Conservation (phyloP, 2,329 filamentous ascomycete genomes). For the Catunica adiposa region DNA sequence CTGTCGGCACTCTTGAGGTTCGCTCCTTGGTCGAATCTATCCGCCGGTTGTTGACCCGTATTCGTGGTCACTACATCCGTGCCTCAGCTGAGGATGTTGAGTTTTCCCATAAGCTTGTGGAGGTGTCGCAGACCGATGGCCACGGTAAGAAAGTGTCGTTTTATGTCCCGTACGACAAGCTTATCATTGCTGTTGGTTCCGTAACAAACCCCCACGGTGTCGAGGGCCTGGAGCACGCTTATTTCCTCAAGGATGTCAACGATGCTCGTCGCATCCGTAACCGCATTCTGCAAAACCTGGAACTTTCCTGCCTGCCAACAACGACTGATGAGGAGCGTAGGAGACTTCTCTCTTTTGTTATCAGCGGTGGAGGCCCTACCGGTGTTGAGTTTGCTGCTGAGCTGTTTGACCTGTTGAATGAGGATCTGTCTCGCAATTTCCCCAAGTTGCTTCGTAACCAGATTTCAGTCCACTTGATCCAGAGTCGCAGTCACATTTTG, state of each 20-base stretch:
- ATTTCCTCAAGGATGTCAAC: conserved; percentile 88
- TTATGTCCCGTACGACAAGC: conserved; percentile 94
- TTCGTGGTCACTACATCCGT: conserved; percentile 79
- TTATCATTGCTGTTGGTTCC: conserved; percentile 82
- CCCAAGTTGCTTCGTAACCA: conserved; percentile 87
- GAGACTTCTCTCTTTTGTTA: conserved; percentile 82
- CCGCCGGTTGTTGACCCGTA: conserved; percentile 58
- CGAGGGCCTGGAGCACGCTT: conserved; percentile 80
- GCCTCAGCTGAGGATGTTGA: conserved; percentile 78
- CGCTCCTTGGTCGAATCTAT: conserved; percentile 87
- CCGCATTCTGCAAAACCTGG: conserved; percentile 73
- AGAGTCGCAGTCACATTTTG: conserved; percentile 83
- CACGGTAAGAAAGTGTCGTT: conserved; percentile 62
- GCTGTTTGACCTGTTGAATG: conserved; percentile 88
- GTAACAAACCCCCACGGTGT: conserved; percentile 91
- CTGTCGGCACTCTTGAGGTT: conserved; percentile 84
- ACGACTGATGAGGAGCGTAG: conserved; percentile 75
- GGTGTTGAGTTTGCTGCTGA: conserved; percentile 97
- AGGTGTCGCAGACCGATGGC: conserved; percentile 58
- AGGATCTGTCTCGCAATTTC: conserved; percentile 72
- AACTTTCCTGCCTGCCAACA: conserved; percentile 81
- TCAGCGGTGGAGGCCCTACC: conserved; percentile 87
- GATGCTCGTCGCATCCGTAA: conserved; percentile 85
- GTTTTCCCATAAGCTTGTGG: conserved; percentile 79
- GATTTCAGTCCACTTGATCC: conserved; percentile 93